Evolutionary conservation across 495 filamentous ascomycete genomes (phyloP), one percentile per base, ranked within the genome.

Genomic region (Aspergillus leporis): DNA sequence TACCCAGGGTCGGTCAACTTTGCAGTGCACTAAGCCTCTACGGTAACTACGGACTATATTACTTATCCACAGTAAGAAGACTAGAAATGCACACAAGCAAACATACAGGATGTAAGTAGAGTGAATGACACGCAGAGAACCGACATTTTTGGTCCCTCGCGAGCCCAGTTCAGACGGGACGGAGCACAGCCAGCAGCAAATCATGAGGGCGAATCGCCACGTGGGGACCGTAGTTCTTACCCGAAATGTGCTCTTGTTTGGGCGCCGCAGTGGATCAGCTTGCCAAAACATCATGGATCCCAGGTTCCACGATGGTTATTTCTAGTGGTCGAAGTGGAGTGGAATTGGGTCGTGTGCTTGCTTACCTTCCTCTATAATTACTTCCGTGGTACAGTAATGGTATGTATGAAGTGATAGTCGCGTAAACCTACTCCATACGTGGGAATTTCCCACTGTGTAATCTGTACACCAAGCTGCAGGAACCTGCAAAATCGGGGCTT

Each of bases 301-400:
- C 34, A 36, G 13, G 34, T 12, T 14, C 34, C 34, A 36, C 9
- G 34, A 8, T 36, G 34, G 34, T 36, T 36, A 10, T 36, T 5
- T 36, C 6, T 28, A 28, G 25, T 36, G 4, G 34, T 12, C 2
- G 13, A 41, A 14, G 16, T 3, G 38, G 16, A 47, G 43, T 47
- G 43, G 43, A 47, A 19, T 47, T 22, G 19, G 38, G 14, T 47
- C 43, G 43, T 22, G 43, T 47, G 43, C 43, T 47, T 47, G 9
- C 43, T 47, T 23, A 22, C 43, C 19, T 23, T 47, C 9, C 21
- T 47, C 3, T 47, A 19, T n/a, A 13, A 22, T 21, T 23, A 21
- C 10, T 23, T 47, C 23, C 13, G 3, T 5, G 18, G 43, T 47
- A 47, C 43, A 47, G 43, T 47, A 47, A 22, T 47, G 5, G 43